A percentile compares a stretch with the other conserved stretches of the same genome.
phyloP scores from a whole-genome alignment of 2,329 filamentous ascomycete genomes.

The Pestalotiopsis sp. region DNA sequence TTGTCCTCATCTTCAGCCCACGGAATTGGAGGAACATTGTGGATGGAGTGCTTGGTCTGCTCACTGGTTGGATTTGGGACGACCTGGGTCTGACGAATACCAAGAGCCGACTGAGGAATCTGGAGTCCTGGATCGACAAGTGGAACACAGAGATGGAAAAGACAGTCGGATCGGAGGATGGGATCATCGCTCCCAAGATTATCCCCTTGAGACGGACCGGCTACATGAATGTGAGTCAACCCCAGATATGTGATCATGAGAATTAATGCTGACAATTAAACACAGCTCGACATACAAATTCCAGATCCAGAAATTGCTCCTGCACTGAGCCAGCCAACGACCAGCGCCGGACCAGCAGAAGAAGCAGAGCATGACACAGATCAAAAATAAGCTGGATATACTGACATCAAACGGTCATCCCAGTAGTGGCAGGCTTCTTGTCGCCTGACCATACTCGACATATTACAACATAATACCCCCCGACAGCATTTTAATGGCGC shows the following conservation, averaged over 20 bases:
- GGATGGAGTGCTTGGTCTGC: conserved; percentile 76
- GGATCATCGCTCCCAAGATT: conserved; percentile 65
- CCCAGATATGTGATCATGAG: background rate
- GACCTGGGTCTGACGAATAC: conserved; percentile 78
- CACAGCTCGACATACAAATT: conserved; percentile 79
- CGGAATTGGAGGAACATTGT: conserved; percentile 76
- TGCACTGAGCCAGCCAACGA: conserved; percentile 48
- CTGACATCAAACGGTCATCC: conserved; percentile 13
- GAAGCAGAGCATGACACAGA: conserved; percentile 9
- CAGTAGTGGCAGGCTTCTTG: background rate
- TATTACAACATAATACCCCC: conserved; percentile 15
- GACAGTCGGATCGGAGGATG: conserved; percentile 52
- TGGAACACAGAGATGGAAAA: conserved; percentile 80
- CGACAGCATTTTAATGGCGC: conserved; percentile 22
- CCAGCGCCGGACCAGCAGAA: conserved; percentile 31
- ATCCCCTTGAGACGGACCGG: conserved; percentile 81
- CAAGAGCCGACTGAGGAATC: conserved; percentile 68
- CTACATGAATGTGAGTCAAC: conserved; percentile 74
- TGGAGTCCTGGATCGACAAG: conserved; percentile 82
- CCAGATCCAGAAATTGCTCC: conserved; percentile 73
- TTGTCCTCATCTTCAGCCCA: conserved; percentile 80
- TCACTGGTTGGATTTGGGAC: conserved; percentile 95
- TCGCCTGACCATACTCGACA: background rate
- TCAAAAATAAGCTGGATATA: background rate
- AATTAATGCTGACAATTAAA: conserved; percentile 23